Evolutionary conservation across 2,329 filamentous ascomycete genomes (phyloP), one percentile per base, ranked within the genome.

Genomic region (Ceratocystis albifundus): DNA sequence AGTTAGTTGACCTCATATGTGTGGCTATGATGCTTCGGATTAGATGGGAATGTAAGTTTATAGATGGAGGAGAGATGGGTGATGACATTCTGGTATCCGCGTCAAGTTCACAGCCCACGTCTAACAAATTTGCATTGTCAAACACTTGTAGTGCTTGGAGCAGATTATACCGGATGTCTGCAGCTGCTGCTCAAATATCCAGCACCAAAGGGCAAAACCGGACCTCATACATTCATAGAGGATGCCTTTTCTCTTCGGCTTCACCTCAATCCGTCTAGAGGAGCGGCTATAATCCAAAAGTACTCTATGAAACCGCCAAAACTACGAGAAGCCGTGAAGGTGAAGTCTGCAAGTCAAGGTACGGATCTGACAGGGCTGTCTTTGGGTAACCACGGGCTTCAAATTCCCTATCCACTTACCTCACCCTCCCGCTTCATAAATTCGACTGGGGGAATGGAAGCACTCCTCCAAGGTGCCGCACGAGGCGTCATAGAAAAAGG

Each of bases 1-100:
- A 91, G 62, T 78, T 97, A 41, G 85, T 97, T 70, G 90, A 97
- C 72, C 81, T 94, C 66, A 86, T 96, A n/a, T 96, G 92, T 71
- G 85, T 96, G 64, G 87, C 91, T 4, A 97, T 99, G 92, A 79
- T 99, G 28, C 79, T 99, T 59, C 84, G 94, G 63, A 90, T 97
- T 71, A 85, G 93, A 66, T 96, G 92, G 92, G 84, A 92, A 71
- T 78, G 89, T 94, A 77, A 79, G 87, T 76, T 41, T 17, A 53
- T 25, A 12, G 12, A 41, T 41, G 10, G 36, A 41, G 36, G 10
- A 41, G 12, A 41, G 36, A 41, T 41, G 10, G 10, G 36, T 41
- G 36, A 12, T 12, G 10, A 15, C 17, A 22, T 10, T 53, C 15
- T 28, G 20, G 28, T 22, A 25, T 41, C 36, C 10, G 36, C 10